Evolutionary conservation across 495 filamentous ascomycete genomes (phyloP).

Genomic region (Halenospora varia): DNA sequence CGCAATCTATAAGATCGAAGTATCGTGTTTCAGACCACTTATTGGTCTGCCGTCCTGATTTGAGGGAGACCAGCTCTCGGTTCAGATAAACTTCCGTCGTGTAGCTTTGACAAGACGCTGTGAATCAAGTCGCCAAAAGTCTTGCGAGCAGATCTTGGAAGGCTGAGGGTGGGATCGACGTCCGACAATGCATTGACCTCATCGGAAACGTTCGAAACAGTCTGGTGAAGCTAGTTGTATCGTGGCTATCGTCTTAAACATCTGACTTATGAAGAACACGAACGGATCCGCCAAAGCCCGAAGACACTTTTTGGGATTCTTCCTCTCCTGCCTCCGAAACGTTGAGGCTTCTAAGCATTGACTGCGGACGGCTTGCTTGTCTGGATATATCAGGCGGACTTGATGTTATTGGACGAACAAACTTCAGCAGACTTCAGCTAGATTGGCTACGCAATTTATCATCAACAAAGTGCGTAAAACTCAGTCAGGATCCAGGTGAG

Average conservation of each 20-base stretch:
- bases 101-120: slow-evolving; percentile 21
- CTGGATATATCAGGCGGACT: slow-evolving; percentile 18
- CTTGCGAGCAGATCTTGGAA: slow-evolving; percentile 14
- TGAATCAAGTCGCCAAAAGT: slow-evolving; percentile 17
- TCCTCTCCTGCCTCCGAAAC: slow-evolving; percentile 19
- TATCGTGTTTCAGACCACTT: slow-evolving; percentile 21
- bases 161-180: slow-evolving; percentile 14
- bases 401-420: slow-evolving; percentile 17
- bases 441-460: slow-evolving; percentile 15
- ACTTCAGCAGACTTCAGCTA: slow-evolving; percentile 20
- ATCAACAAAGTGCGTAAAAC: slow-evolving; percentile 9
- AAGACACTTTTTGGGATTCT: slow-evolving; percentile 15
- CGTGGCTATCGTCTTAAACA: slow-evolving; percentile 19
- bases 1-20: slow-evolving; percentile 19
- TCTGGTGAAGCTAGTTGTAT: slow-evolving; percentile 25
- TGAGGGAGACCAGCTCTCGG: slow-evolving; percentile 10
- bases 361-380: slow-evolving; percentile 10
- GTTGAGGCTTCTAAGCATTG: slow-evolving; percentile 19
- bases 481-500: not conserved
- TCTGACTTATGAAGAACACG: slow-evolving; percentile 18
- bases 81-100: slow-evolving; percentile 19
- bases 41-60: slow-evolving; percentile 12
- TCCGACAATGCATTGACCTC: slow-evolving; percentile 28
- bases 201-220: slow-evolving; percentile 26
- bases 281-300: slow-evolving; percentile 20